A percentile compares a stretch with the other conserved stretches of the same genome.
Conservation (phyloP, 2,329 filamentous ascomycete species). For the Exophiala phaeomuriformis region DNA sequence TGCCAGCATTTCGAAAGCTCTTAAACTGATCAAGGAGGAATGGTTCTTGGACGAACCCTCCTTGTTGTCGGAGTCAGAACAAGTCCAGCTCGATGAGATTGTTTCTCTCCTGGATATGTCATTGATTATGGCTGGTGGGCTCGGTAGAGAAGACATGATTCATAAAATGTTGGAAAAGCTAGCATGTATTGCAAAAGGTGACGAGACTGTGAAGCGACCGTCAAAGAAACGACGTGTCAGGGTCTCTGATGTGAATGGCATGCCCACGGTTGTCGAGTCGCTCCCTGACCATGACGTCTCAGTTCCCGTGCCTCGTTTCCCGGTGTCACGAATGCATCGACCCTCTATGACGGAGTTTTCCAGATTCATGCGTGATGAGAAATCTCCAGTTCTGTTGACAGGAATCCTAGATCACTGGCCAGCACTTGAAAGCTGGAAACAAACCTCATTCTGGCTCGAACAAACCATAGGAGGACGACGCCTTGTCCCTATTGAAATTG, state of each 20-base stretch:
- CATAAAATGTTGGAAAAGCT: slow-evolving; percentile 25
- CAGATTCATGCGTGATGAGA: slow-evolving; percentile 45
- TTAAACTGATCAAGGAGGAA: slow-evolving; percentile 29
- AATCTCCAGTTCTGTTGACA: slow-evolving; percentile 62
- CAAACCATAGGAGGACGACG: slow-evolving; percentile 68
- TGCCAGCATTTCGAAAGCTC: slow-evolving; percentile 45
- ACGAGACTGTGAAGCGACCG: slow-evolving; percentile 3
- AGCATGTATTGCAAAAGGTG: background rate
- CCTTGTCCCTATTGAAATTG: slow-evolving; percentile 78
- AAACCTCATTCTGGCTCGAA: slow-evolving; percentile 64
- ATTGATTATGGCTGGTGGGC: slow-evolving; percentile 65
- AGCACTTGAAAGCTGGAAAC: slow-evolving; percentile 67
- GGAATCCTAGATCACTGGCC: slow-evolving; percentile 66
- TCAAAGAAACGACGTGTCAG: slow-evolving; percentile 5
- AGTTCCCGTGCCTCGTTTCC: slow-evolving; percentile 31
- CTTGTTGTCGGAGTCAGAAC: background rate
- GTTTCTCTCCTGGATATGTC: slow-evolving; percentile 66
- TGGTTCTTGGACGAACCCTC: background rate
- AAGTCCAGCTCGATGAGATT: slow-evolving; percentile 44
- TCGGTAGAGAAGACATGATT: slow-evolving; percentile 45
- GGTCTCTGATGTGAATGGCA: background rate
- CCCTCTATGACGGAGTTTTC: slow-evolving; percentile 57
- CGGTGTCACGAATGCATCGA: slow-evolving; percentile 36
- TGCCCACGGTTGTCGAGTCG: background rate
- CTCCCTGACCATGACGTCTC: slow-evolving; percentile 21